Base-by-base conservation (phyloP, 805 yeast genomes). In the Spathaspora passalidarum region DNA sequence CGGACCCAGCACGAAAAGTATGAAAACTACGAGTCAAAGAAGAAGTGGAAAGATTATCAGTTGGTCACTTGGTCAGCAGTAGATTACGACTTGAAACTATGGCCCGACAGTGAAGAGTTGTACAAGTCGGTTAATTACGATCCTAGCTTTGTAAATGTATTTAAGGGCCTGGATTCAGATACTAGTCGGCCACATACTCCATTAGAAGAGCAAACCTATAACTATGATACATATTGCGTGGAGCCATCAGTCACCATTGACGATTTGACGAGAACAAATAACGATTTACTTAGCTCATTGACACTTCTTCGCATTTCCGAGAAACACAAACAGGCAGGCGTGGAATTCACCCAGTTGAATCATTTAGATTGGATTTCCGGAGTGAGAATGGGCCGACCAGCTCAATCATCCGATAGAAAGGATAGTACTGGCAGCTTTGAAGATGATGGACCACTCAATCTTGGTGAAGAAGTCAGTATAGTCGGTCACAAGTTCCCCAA, bases 301-400 rank as follows among this genome's bases (percentile, higher is more conserved):
- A 57, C 68, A 0, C 56, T 60, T 21, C 68, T 57, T 42, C 66
- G 67, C 44, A 61, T 63, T 20, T 59, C 66, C 46, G 65, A 68
- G 59, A 63, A 55, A 57, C 67, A 49, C 60, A 72, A 60, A 53
- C 76, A 69, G 47, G 64, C 52, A 18, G 59, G 55, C 13, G 48
- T 51, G 26, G 47, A 50, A 61, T 68, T 56, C 47, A 72, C 68
- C 46, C 78, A 78, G 45, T 60, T 79, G 23, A 82, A 84, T 54
- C 96, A 88, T 58, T 68, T 92, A 49, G 83, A 86, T 51, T 92
- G 98, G 98, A 82, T 95, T 32, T 84, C 97, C 0, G 97, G 98
- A 43, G 96, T 92, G 6, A 74, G 90, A 47, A 80, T 92, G 51
- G 88, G 88, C 1, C 10, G 42, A 25, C 32, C 34, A 11, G 13